phyloP scores from a whole-genome alignment of 2,329 filamentous ascomycete genomes.

The Bipolaris cookei region DNA sequence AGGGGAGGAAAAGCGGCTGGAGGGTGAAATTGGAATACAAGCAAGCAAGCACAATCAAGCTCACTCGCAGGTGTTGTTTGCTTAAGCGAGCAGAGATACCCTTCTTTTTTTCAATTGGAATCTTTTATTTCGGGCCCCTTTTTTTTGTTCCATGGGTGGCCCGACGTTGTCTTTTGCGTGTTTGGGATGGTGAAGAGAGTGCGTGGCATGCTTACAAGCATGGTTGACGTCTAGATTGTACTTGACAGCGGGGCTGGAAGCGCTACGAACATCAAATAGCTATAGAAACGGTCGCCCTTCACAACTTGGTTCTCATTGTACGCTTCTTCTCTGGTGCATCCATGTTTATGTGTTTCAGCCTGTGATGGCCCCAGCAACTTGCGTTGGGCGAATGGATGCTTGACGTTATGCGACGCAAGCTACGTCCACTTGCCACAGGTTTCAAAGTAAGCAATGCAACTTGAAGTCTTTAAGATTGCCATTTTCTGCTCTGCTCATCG shows the following conservation, averaged over 20 bases:
- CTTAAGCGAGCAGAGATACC: conserved; percentile 48
- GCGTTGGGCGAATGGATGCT: conserved; percentile 31
- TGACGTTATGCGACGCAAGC: conserved; percentile 30
- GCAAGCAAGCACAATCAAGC: conserved; percentile 38
- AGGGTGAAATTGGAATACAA: conserved; percentile 47
- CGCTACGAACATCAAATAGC: conserved; percentile 44
- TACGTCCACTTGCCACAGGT: conserved; percentile 27
- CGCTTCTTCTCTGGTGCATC: conserved; percentile 13
- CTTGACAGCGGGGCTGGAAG: conserved; percentile 43
- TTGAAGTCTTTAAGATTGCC: conserved; percentile 20
- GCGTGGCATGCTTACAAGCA: conserved; percentile 23
- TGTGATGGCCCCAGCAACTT: conserved; percentile 19
- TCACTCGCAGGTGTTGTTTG: conserved; percentile 45
- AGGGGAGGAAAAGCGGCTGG: conserved; percentile 34
- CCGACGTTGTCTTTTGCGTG: conserved; percentile 20
- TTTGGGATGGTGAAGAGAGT: conserved; percentile 25
- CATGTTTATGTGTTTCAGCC: conserved; percentile 37
- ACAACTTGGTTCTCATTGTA: conserved; percentile 31
- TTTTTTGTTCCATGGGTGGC: conserved; percentile 4
- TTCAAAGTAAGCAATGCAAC: conserved; percentile 34
- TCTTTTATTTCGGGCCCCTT: conserved; percentile 8
- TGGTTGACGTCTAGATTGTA: conserved; percentile 30
- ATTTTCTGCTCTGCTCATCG: conserved; percentile 18
- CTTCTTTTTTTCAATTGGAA: conserved; percentile 39
- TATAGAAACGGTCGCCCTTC: conserved; percentile 42